Evolutionary conservation across 345 rosid species (phyloP).

Genomic region (Geranium rotundifolium): DNA sequence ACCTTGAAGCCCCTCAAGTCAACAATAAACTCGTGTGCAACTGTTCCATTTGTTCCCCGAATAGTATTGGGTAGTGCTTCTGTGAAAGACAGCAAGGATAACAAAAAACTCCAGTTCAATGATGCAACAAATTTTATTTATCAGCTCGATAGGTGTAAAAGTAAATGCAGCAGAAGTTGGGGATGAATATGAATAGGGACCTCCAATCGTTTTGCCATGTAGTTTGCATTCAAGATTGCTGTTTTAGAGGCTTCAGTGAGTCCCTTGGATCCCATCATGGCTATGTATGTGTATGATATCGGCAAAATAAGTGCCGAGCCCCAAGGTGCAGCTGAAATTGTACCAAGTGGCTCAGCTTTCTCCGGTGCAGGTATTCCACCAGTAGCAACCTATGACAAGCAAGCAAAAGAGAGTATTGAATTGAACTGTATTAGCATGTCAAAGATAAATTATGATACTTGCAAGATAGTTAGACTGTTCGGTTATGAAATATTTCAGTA

Average conservation of each 20-base stretch:
- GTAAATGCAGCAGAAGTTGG: background rate
- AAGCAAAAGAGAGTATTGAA: slow-evolving; percentile 7
- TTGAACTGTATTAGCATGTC: background rate
- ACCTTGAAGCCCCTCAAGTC: slow-evolving; percentile 95
- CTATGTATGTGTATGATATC: slow-evolving; percentile 83
- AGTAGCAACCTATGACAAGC: slow-evolving; percentile 38
- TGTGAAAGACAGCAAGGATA: slow-evolving; percentile 17
- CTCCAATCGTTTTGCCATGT: slow-evolving; percentile 99
- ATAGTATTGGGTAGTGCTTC: slow-evolving; percentile 76
- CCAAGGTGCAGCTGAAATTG: slow-evolving; percentile 98
- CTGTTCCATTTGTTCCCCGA: slow-evolving; percentile 91
- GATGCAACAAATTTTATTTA: background rate
- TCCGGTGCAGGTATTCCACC: slow-evolving; percentile 88
- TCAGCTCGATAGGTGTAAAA: background rate
- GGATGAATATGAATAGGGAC: slow-evolving; percentile 14
- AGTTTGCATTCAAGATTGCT: slow-evolving; percentile 92
- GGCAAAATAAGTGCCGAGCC: slow-evolving; percentile 98
- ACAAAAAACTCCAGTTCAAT: background rate
- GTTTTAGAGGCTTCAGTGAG: slow-evolving; percentile 92
- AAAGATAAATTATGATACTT: background rate
- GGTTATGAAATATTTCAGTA: background rate
- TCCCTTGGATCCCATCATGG: slow-evolving; percentile 99
- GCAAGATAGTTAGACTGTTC: background rate
- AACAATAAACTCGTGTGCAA: slow-evolving; percentile 89
- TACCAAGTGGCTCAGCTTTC: slow-evolving; percentile 56